These are phyloP conservation scores for Solanum tacnaense DNA, from an alignment of 257 asterid species.

Conservation along the genomic window DNA sequence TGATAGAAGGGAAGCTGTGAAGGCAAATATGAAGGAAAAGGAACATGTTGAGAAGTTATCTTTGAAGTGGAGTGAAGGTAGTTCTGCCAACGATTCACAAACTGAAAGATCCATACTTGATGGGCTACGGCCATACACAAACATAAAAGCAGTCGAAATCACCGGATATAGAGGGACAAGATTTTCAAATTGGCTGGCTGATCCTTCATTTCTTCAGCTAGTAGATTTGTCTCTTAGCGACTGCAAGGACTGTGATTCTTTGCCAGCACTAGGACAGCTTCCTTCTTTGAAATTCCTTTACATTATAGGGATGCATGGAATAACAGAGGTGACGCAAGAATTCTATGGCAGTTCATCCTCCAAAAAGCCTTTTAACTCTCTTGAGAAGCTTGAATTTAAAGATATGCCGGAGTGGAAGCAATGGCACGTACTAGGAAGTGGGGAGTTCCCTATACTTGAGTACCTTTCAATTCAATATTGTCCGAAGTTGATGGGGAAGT, in stretches of 20 bases:
- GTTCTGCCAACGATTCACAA: not conserved
- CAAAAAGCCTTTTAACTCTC: not conserved
- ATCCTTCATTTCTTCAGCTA: not conserved
- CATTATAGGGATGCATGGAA: not conserved
- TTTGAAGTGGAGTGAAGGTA: not conserved
- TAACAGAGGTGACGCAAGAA: not conserved
- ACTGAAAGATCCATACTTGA: not conserved
- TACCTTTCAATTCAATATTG: not conserved
- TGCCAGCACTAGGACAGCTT: slow-evolving; percentile 1
- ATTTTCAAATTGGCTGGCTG: not conserved
- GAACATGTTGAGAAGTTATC: not conserved
- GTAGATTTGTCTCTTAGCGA: not conserved
- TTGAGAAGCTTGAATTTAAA: not conserved
- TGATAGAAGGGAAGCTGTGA: not conserved
- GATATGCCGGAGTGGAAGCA: not conserved
- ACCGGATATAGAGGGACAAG: not conserved
- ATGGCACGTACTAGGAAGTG: not conserved
- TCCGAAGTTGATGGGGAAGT: not conserved
- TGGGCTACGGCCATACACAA: not conserved
- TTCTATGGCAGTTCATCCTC: not conserved
- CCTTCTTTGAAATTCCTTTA: not conserved
- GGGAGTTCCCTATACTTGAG: not conserved
- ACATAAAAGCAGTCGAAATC: not conserved
- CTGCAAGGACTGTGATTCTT: not conserved
- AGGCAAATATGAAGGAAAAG: not conserved